Evolutionary conservation across 2,329 filamentous ascomycete genomes (phyloP), one percentile per base, ranked within the genome.

Genomic region (Talaromyces atroroseus): DNA sequence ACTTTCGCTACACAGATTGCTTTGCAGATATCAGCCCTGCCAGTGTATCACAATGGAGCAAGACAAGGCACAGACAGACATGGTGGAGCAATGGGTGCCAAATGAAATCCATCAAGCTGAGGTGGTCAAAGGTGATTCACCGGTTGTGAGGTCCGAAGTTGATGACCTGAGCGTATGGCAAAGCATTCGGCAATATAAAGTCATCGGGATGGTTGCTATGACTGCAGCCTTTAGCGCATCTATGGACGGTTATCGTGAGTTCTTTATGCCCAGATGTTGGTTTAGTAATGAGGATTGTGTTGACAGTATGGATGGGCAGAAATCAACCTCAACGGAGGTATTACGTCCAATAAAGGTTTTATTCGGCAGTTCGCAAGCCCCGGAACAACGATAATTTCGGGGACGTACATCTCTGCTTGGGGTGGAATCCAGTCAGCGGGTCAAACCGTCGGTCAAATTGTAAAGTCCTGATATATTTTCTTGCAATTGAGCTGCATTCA

Each of bases 331-430:
- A 75, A 74, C 50, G 71, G 69, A 2, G 69, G 71, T 23, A 70
- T 76, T 26, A 68, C 74, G 5, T 69, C 74, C 1, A 76, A 76
- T 57, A 69, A 71, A 44, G 74, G 74, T 1, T 76, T 76, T 53
- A 73, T 76, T 42, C 62, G 50, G 18, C 71, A 74, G 38, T 66
- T 76, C 47, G 62, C 69, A 0, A 62, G 52, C 5, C 57, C 63
- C 0, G 68, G 63, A 0, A 72, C 65, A 2, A 65, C 57, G 0
- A 70, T 73, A 40, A 71, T 75, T 42, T 60, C 59, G 2, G 67
- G 67, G 1, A 70, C 68, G 57, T 72, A 73, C 54, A 62, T 74
- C 32, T 71, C 72, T 0, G 71, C 71, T 0, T 75, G 72, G 71
- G 70, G 73, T 23, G 71, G 70, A 1, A 73, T 74, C 23, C 71